phyloP scores from a whole-genome alignment of 2,329 filamentous ascomycete genomes.

The Curvularia spicifera region DNA sequence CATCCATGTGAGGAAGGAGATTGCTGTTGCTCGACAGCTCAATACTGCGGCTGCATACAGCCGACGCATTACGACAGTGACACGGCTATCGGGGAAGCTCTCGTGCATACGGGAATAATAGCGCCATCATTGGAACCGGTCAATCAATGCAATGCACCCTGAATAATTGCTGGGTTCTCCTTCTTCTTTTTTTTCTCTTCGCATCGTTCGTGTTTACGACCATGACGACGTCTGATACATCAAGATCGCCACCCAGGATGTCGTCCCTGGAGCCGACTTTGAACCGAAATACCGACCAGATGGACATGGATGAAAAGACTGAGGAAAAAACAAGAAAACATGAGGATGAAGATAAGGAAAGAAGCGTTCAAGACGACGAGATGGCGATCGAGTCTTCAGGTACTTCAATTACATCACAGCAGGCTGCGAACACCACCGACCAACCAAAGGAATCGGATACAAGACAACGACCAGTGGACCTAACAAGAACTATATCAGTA shows the following conservation, averaged over 20 bases:
- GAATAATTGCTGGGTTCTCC: neutral
- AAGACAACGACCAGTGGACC: conserved; percentile 23
- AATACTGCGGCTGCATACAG: conserved; percentile 10
- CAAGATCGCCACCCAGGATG: conserved; percentile 7
- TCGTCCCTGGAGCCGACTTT: neutral
- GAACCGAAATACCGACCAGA: conserved; percentile 4
- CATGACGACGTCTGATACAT: neutral
- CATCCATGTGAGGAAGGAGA: neutral
- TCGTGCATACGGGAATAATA: conserved; percentile 8
- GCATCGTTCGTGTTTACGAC: neutral
- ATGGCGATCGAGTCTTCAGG: conserved; percentile 35
- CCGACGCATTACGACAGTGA: conserved; percentile 12
- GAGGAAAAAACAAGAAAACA: neutral
- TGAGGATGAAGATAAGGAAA: too few relatives aligned
- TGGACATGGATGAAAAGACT: neutral
- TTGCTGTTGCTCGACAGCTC: neutral
- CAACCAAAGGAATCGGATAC: neutral
- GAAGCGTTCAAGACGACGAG: conserved; percentile 18
- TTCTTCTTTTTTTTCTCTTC: conserved; percentile 1
- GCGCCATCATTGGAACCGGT: neutral
- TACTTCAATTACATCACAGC: conserved; percentile 30
- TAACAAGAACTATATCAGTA: conserved; percentile 42
- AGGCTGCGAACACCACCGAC: conserved; percentile 18
- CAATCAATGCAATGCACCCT: neutral
- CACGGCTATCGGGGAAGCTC: conserved; percentile 5